Evolutionary conservation across 2,329 filamentous ascomycete genomes (phyloP), one percentile per base, ranked within the genome.

Genomic region (Cyanodermella asteris): DNA sequence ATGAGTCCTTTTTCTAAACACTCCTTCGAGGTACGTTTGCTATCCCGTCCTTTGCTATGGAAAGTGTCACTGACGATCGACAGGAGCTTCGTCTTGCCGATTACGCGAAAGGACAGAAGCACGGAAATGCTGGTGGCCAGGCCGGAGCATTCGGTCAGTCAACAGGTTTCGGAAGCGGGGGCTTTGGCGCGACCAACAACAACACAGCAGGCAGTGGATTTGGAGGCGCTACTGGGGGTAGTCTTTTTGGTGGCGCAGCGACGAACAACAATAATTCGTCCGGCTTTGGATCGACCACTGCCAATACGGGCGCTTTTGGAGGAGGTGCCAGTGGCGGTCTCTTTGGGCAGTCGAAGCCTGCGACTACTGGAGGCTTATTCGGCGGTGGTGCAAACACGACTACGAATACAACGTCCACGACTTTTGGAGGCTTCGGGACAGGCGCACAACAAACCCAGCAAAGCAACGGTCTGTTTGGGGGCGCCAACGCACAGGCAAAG

Each of bases 61-160:
- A 22, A 16, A 20, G 5, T 18, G 14, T 8, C 13, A 25, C 31
- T 25, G 13, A 22, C 29, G 14, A 22, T 22, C 23, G 13, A 28
- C 38, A 77, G 39, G 73, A 87, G 46, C 51, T 87, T 27, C 63
- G 77, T 41, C 50, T 91, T 32, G 78, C 69, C 22, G 87, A 97
- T 48, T 97, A 97, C 45, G 65, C 72, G 30, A 75, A 82, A 47
- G 82, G 82, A 25, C 70, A 82, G 30, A 72, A 73, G 27, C 78
- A 66, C 44, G 87, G 82, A 17, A 91, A 84, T 47, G 62, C 64
- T 20, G 78, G 73, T 32, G 80, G 78, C 16, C 74, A 81, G 35
- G 56, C 67, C 23, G 81, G 81, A 30, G 76, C 74, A 6, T 93
- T 93, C 47, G 84, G 81, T 11, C 59, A 70, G 36, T 64, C 61